A percentile compares a stretch with the other conserved stretches of the same genome.
Conservation (phyloP, 768 basidiomycete genomes). For the Tubosaeta sp. region DNA sequence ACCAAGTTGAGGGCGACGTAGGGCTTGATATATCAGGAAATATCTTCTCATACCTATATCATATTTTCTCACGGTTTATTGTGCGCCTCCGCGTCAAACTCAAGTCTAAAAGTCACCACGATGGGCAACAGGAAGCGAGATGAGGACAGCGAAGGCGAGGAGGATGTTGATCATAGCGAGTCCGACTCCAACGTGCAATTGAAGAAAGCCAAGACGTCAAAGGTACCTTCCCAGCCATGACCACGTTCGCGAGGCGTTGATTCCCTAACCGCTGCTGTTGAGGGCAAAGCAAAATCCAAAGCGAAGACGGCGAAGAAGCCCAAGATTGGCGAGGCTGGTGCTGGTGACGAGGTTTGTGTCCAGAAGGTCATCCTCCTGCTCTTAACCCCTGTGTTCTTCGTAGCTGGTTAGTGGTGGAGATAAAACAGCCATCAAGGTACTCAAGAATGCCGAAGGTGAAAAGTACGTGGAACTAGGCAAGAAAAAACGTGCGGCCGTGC, state of each 20-base stretch:
- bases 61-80: constrained; percentile 8
- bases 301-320: constrained; percentile 35
- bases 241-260: neutral
- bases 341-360: constrained; percentile 8
- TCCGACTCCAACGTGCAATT: constrained; percentile 16
- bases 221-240: constrained; percentile 6
- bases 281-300: constrained; percentile 13
- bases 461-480: constrained; percentile 65
- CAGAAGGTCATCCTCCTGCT: neutral
- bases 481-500: constrained; percentile 62
- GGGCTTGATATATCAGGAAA: constrained; percentile 31
- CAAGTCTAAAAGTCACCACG: neutral
- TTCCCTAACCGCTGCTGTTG: neutral
- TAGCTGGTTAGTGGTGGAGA: constrained; percentile 4
- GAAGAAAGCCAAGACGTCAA: constrained; percentile 6
- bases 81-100: neutral
- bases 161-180: constrained; percentile 3
- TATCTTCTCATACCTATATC: constrained; percentile 15
- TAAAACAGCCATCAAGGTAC: constrained; percentile 3
- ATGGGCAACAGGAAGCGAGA: constrained; percentile 20
- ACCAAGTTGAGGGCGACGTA: constrained; percentile 22
- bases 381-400: constrained; percentile 16
- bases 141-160: constrained; percentile 15
- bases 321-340: constrained; percentile 16
- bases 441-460: constrained; percentile 31